Conservation (phyloP, 352 stramenopile genomes). For the Phytopythium sindhum region DNA sequence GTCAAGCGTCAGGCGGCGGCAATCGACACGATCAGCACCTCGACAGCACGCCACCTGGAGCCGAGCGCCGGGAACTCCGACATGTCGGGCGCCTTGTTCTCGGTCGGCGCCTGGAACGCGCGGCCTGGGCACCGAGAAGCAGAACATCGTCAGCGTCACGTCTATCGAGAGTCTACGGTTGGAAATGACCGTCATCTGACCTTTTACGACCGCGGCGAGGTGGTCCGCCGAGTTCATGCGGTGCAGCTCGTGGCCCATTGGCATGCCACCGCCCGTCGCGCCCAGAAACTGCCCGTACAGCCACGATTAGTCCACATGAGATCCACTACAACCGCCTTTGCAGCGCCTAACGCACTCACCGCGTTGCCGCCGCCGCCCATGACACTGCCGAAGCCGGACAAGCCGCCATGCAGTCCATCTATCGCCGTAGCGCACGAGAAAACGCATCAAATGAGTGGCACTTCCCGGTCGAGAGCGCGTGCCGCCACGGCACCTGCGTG, state of each 20-base stretch:
- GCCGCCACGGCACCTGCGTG: slow-evolving; percentile 10
- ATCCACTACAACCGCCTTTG: background rate
- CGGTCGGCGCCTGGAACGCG: slow-evolving; percentile 40
- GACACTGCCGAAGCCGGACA: slow-evolving; percentile 46
- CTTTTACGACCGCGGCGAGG: slow-evolving; percentile 24
- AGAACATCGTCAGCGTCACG: background rate
- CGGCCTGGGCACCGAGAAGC: slow-evolving; percentile 25
- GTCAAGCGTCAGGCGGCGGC: background rate
- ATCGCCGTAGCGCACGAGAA: background rate
- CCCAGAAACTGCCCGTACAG: slow-evolving; percentile 40
- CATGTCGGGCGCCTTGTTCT: slow-evolving; percentile 81
- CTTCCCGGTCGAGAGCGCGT: background rate
- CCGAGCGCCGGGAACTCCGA: slow-evolving; percentile 79
- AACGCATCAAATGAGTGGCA: background rate
- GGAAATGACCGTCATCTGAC: slow-evolving; percentile 8
- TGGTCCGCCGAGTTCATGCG: slow-evolving; percentile 52
- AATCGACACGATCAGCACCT: background rate
- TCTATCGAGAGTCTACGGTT: background rate
- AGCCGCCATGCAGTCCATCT: slow-evolving; percentile 21
- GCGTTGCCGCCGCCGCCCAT: slow-evolving; percentile 34
- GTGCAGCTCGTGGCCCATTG: slow-evolving; percentile 54
- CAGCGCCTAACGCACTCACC: slow-evolving; percentile 18
- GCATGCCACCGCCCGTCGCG: slow-evolving; percentile 22
- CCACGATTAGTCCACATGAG: slow-evolving; percentile 2
- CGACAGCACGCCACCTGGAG: slow-evolving; percentile 30